Evolutionary conservation across 164 flowering plant species (phyloP), one percentile per base, ranked within the genome.

Genomic region (Tetracentron sinense): DNA sequence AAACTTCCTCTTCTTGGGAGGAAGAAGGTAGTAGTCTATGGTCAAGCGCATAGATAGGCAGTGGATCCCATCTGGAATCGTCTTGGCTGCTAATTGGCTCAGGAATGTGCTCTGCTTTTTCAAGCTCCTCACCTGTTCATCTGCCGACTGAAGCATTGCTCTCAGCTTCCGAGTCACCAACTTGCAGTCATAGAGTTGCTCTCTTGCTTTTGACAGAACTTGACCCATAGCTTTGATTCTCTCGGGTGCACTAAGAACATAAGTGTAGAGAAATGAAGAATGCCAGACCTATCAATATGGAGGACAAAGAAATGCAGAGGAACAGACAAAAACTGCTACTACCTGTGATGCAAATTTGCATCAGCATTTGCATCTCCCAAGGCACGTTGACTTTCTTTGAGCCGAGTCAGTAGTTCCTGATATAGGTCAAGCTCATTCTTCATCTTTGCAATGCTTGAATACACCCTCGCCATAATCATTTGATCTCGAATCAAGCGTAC

Each of bases 71-170:
- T 90, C 90, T 20, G 99, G 99, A 62, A 95, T 67, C 17, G 99
- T 95, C 77, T 95, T 95, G 19, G 98, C 99, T 15, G 98, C 97
- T 68, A 95, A 74, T 65, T 95, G 99, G 76, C 98, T 90, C 64
- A 95, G 76, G 72, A 92, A 92, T 64, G 97, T 90, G 88, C 97
- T 95, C 83, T 95, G 99, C 75, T 89, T 92, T 75, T 95, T 95
- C 75, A 95, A 79, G 80, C 95, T 77, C 71, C 98, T 82, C 28
- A 92, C 97, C 79, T 87, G 96, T 59, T 90, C 98, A 78, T 95
- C 99, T 54, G 96, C 98, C 61, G 97, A 79, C 68, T 88, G 97
- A 69, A 92, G 97, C 99, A 95, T 95, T 23, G 90, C 98, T 77
- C 99, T 87, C 54, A 95, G 82, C 79, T 87, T 87, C 70, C 79